Evolutionary conservation across 2,329 filamentous ascomycete genomes (phyloP), one percentile per base, ranked within the genome.

Genomic region (Hypoxylon sp.): DNA sequence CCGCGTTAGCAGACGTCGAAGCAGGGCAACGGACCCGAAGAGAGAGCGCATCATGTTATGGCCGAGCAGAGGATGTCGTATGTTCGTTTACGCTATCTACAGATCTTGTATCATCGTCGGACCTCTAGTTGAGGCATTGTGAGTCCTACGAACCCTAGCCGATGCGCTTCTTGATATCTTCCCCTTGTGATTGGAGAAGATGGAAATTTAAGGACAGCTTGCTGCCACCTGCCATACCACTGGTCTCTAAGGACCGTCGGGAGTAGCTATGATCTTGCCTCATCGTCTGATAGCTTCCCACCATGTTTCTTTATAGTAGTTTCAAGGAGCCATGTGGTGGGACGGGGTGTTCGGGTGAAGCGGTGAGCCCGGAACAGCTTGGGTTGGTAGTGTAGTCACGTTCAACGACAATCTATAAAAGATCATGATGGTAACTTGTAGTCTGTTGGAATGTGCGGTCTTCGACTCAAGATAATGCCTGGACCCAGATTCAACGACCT

Each of bases 301-400:
- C 41, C 34, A 43, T 32, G 46, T 41, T 46, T 56, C 44, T 47
- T 56, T 34, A 30, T 56, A 39, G 52, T 7, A 39, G 60, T 56
- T 62, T 61, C 34, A 53, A 56, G 47, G 19, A 28, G 47, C 13
- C 24, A 46, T 56, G 56, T 19, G 39, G 57, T 64, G 47, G 55
- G 64, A 67, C 61, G 24, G 39, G 52, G 17, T 19, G 20, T 7
- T 11, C 10, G 24, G 22, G 11, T 2, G 50, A 61, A 39, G 56
- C 61, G 57, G 60, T 67, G 61, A 67, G 61, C n/a, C 26, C 28
- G 30, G 34, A 39, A 37, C 13, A 20, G 19, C 30, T 64, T 50
- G 53, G 49, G 30, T 13, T 11, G 15, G 17, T 15, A 24, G 17
- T 15, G 20, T 44, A 6, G 11, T 50, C 3, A 15, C 15, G 7